phyloP scores from a whole-genome alignment of 2,329 filamentous ascomycete genomes.

The Beauveria brongniartii region DNA sequence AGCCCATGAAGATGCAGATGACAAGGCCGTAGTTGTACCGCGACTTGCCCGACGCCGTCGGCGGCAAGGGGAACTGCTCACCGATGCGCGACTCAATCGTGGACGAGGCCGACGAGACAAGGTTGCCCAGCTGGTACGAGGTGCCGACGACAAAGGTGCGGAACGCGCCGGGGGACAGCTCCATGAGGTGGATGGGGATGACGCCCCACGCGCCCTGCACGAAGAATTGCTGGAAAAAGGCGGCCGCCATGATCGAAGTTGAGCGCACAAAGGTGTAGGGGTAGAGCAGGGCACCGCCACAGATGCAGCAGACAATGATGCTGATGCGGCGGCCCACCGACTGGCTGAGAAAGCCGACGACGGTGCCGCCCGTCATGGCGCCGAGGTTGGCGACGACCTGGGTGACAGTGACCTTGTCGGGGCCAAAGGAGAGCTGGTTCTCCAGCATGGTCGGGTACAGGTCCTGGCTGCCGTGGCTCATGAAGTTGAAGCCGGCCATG shows the following conservation, averaged over 20 bases:
- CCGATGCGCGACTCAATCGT: conserved; percentile 72
- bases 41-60: conserved; percentile 36
- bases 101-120: conserved; percentile 59
- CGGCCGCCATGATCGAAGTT: conserved; percentile 62
- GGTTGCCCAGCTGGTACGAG: conserved; percentile 69
- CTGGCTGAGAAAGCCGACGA: conserved; percentile 60
- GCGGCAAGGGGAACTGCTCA: conserved; percentile 62
- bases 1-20: conserved; percentile 87
- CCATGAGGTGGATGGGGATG: conserved; percentile 72
- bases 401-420: conserved; percentile 56
- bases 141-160: conserved; percentile 69
- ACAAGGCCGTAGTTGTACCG: conserved; percentile 73
- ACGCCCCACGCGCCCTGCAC: conserved; percentile 72
- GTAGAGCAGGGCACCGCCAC: conserved; percentile 71
- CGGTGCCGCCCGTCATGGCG: conserved; percentile 58
- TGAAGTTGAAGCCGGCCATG: conserved; percentile 90
- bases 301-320: conserved; percentile 55
- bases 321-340: conserved; percentile 61
- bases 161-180: conserved; percentile 64
- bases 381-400: conserved; percentile 67
- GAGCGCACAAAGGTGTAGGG: conserved; percentile 66
- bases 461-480: conserved; percentile 68
- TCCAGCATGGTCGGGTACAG: conserved; percentile 53
- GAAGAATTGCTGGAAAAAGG: conserved; percentile 78
- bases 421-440: conserved; percentile 44